Base-by-base conservation (phyloP, 805 yeast species). In the Candida tammaniensis region DNA sequence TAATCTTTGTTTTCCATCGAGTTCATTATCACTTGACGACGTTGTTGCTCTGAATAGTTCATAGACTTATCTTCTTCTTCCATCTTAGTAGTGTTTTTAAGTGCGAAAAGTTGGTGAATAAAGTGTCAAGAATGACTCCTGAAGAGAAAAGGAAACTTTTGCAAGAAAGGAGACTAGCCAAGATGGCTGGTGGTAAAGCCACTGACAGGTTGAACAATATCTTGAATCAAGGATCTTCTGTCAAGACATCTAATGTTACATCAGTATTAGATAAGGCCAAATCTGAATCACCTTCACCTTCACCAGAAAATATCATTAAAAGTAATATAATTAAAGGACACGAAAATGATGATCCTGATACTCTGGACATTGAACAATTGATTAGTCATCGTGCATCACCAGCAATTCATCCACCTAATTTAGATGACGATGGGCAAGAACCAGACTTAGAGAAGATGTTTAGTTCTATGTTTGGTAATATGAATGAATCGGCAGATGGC, bases 81-180 rank as follows among this genome's bases (percentile, higher is more conserved):
- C 29, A 29, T 26, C 13, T 7, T 16, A 11, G 19, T 25, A 8
- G 17, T 7, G 8, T 19, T 11, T 25, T 25, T 25, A 9, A 23
- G 26, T 23, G 11, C 29, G 10, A 7, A n/a, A 24, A 12, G 16
- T 11, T 29, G 24, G 26, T 17, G 38, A 19, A 24, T 21, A 27
- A 33, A 34, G 25, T 31, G 20, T 31, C 35, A 12, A 24, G n/a
- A 21, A 30, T 41, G 37, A 36, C 45, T 26, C 42, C 76, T 6
- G 79, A 77, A 25, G 86, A 80, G 44, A 78, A 72, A 56, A 73
- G 78, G 48, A 64, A 64, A 35, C 46, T 78, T 15, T 55, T 80
- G 28, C 67, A 85, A 38, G 85, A 81, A 49, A 70, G 83, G 51
- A 69, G 87, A 50, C 80, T 75, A 27, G 80, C 82, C 42, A 80